Evolutionary conservation across 2,329 filamentous ascomycete genomes (phyloP), one percentile per base, ranked within the genome.

Genomic region (Neodidymelliopsis sp.): DNA sequence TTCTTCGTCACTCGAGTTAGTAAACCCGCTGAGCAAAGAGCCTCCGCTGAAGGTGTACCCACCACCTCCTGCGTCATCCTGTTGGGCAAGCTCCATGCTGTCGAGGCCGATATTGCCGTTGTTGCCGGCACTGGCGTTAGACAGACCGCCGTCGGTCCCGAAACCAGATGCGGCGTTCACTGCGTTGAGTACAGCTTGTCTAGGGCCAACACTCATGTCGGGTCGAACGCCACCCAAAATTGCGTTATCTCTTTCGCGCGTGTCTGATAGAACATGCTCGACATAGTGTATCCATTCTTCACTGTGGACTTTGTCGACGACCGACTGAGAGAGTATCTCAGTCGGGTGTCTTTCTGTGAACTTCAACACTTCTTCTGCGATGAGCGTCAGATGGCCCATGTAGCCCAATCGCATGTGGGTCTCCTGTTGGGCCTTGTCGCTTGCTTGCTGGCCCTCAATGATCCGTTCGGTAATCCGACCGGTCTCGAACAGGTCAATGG

Each of bases 351-450:
- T 86, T 74, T 97, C 94, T 25, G 91, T 96, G 69, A 99, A 97
- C 74, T 97, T 99, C 69, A 97, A 91, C 13, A 99, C 94, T 74
- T 99, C 94, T 74, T 99, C 94, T 22, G 94, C 93, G 52, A 99
- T 97, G 20, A 99, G 82, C 0, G 94, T 99, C 39, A 99, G 79
- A 72, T 99, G 94, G 3, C 94, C 94, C 92, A 99, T 99, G 76
- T 97, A 99, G 29, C 94, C 94, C 72, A 97, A 86, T 37, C 94
- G 88, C 74, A 96, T 97, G 72, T 90, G 91, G 57, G 84, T 90
- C 67, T 88, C 85, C 50, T 83, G 79, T 73, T 97, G 91, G 0
- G 91, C 90, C 70, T 90, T 87, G 65, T 97, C 93, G 61, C 91
- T 96, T 36, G 86, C 85, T 54, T 83, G 83, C 73, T 99, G 94